phyloP scores from a whole-genome alignment of 768 basidiomycete species.

The Calocybe gangraenosa region DNA sequence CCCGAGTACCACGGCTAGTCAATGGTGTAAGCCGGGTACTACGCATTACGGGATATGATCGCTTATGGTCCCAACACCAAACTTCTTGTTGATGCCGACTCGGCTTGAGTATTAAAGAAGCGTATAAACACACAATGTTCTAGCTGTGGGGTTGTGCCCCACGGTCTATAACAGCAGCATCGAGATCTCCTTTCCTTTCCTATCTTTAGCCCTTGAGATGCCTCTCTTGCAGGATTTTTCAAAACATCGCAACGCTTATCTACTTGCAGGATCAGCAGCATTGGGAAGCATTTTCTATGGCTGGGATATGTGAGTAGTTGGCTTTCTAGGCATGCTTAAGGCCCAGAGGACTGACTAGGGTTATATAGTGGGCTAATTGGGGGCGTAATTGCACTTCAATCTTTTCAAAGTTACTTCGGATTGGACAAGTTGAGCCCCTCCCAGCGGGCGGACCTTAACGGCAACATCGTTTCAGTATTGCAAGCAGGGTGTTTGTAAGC shows the following conservation, averaged over 20 bases:
- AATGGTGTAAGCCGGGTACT: too few species aligned
- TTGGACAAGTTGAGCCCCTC: conserved; percentile 31
- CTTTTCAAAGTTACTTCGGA: conserved; percentile 47
- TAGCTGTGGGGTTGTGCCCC: too few species aligned
- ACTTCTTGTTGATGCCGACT: too few species aligned
- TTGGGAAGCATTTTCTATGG: conserved; percentile 48
- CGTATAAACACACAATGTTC: too few species aligned
- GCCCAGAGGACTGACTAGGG: background rate
- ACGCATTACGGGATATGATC: too few species aligned
- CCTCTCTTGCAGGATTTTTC: background rate
- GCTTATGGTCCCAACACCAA: too few species aligned
- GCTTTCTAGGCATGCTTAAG: too few species aligned
- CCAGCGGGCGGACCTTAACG: conserved; percentile 38
- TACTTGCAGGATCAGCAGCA: conserved; percentile 38
- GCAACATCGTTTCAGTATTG: conserved; percentile 49
- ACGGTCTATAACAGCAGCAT: too few species aligned
- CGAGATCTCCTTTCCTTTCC: too few species aligned
- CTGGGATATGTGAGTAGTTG: conserved; percentile 39
- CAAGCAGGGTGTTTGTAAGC: conserved; percentile 47
- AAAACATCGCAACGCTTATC: conserved; percentile 40
- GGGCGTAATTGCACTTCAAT: conserved; percentile 39
- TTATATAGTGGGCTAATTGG: conserved; percentile 36
- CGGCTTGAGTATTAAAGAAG: too few species aligned
- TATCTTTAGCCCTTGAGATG: too few species aligned
- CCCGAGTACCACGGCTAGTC: too few species aligned